phyloP scores from a whole-genome alignment of 2,329 filamentous ascomycete genomes.

The Aspergillus novofumigatus region DNA sequence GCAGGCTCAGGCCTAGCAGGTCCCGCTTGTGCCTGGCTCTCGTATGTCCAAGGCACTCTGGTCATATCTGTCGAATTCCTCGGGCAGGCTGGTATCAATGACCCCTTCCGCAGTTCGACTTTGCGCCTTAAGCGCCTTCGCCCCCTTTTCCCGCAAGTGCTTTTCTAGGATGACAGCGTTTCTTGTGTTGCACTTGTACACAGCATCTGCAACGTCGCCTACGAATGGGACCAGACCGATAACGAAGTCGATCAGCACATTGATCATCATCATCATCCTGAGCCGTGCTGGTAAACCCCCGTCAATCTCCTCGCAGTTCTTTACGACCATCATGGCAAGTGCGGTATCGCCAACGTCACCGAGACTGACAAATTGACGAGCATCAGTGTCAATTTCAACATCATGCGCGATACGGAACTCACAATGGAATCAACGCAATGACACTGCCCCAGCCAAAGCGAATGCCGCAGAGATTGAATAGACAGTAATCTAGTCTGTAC shows the following conservation, averaged over 20 bases:
- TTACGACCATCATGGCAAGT: constrained; percentile 71
- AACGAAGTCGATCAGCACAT: constrained; percentile 56
- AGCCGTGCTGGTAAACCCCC: constrained; percentile 62
- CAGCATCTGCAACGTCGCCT: constrained; percentile 45
- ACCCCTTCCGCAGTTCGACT: constrained; percentile 19
- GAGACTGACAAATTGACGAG: constrained; percentile 45
- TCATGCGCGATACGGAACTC: constrained; percentile 43
- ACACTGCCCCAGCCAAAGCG: constrained; percentile 86
- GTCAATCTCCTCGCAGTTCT: constrained; percentile 67
- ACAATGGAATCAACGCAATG: constrained; percentile 78
- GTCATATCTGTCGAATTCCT: constrained; percentile 36
- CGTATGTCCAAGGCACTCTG: constrained; percentile 17
- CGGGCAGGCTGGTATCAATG: constrained; percentile 35
- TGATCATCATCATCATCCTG: constrained; percentile 70
- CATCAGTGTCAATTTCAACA: neutral
- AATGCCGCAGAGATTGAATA: constrained; percentile 77
- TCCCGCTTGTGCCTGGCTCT: constrained; percentile 15
- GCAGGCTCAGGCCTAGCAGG: constrained; percentile 21
- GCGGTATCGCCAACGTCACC: constrained; percentile 72
- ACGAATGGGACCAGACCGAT: constrained; percentile 51
- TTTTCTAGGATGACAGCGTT: constrained; percentile 45
- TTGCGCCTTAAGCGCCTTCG: constrained; percentile 26
- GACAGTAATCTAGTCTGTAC: constrained; percentile 77
- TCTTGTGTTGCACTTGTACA: constrained; percentile 47
- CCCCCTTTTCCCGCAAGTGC: constrained; percentile 39